Evolutionary conservation across 2,329 filamentous ascomycete genomes (phyloP).

Genomic region (Neurospora sp.): DNA sequence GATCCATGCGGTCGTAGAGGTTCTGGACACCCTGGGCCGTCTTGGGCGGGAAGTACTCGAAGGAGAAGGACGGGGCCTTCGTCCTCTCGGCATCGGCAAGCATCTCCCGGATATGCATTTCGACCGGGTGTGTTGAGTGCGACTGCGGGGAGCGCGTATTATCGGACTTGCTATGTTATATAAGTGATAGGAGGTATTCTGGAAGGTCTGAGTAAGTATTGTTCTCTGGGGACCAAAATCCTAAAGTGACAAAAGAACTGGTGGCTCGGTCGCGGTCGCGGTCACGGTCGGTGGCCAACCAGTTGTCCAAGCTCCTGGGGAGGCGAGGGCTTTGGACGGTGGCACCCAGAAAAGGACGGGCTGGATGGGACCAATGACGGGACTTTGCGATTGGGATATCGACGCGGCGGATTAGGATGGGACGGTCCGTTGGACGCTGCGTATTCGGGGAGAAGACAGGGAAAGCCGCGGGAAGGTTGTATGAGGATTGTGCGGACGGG

Average conservation of each 20-base stretch:
- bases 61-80: slow-evolving; percentile 84
- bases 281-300: neutral
- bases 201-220: neutral
- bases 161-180: neutral
- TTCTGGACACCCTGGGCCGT: slow-evolving; percentile 97
- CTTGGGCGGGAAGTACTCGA: slow-evolving; percentile 99
- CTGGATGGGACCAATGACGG: neutral
- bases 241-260: neutral
- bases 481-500: neutral
- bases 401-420: neutral
- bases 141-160: neutral
- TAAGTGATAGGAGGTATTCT: neutral
- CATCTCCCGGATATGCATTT: slow-evolving; percentile 94
- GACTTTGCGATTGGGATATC: neutral
- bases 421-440: neutral
- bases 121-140: slow-evolving; percentile 24
- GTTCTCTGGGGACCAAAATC: neutral
- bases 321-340: neutral
- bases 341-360: neutral
- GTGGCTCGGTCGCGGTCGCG: neutral
- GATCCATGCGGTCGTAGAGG: slow-evolving; percentile 98
- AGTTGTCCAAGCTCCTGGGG: neutral
- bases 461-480: neutral
- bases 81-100: slow-evolving; percentile 71
- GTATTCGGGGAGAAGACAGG: neutral